Evolutionary conservation across 2,329 filamentous ascomycete species (phyloP).

Genomic region (Colletotrichum tropicale): DNA sequence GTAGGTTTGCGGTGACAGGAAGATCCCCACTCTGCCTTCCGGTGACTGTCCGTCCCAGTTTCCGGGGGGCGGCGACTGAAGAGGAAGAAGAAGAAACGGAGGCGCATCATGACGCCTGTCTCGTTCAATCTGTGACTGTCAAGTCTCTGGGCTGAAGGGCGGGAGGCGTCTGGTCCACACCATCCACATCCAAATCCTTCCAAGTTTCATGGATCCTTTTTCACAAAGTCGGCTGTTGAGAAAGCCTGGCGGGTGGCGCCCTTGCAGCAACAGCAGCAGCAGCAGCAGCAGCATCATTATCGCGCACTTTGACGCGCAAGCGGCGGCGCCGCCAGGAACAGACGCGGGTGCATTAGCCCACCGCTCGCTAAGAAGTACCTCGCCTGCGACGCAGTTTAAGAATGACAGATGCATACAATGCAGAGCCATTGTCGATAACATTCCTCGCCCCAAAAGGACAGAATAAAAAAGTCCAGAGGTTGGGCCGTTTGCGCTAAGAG

Average conservation of each 20-base stretch:
- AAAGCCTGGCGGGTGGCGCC: background rate
- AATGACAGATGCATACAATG: background rate
- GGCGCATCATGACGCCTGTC: background rate
- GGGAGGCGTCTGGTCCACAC: background rate
- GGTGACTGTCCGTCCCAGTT: background rate
- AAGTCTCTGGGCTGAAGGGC: background rate
- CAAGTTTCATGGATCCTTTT: background rate
- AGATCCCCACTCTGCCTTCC: background rate
- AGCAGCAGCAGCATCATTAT: background rate
- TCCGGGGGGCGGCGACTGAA: background rate
- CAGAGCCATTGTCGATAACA: background rate
- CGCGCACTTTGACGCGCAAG: background rate
- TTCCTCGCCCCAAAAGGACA: background rate
- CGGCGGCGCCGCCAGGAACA: background rate
- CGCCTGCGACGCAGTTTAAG: background rate
- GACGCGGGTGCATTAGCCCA: background rate
- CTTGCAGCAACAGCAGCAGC: background rate
- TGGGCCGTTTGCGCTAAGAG: conserved; percentile 6
- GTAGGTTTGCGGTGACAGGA: background rate
- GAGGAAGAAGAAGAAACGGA: background rate
- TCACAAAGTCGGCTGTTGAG: background rate
- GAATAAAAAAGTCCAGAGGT: background rate
- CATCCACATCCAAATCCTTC: background rate
- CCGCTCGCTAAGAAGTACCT: background rate
- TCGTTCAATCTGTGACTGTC: background rate